These are phyloP conservation scores for Syncephalastrum racemosum DNA, from an alignment of 371 early-diverging fungal species.

Conservation along the genomic window DNA sequence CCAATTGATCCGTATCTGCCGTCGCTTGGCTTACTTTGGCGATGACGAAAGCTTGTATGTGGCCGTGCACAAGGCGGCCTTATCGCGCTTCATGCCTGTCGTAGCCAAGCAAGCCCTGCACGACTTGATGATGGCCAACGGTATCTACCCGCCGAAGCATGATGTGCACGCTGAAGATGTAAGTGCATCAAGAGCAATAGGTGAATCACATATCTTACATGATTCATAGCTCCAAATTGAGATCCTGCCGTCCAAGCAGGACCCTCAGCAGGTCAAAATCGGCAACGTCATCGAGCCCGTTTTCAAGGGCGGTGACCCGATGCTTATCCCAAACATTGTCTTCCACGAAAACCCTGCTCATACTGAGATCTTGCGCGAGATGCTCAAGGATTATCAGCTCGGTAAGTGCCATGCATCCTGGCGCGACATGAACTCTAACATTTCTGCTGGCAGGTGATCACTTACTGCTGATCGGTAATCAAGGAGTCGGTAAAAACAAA, in stretches of 20 bases:
- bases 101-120: constrained; percentile 70
- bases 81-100: constrained; percentile 76
- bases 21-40: constrained; percentile 62
- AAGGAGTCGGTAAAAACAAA: constrained; percentile 89
- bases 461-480: constrained; percentile 73
- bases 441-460: constrained; percentile 56
- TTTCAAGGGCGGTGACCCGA: constrained; percentile 58
- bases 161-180: constrained; percentile 35
- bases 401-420: constrained; percentile 13
- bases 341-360: constrained; percentile 82
- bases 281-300: constrained; percentile 59
- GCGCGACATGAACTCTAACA: not conserved
- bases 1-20: constrained; percentile 78
- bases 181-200: not conserved
- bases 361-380: constrained; percentile 65
- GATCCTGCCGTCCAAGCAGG: constrained; percentile 51
- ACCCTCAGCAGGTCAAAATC: constrained; percentile 53
- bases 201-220: not conserved
- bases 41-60: constrained; percentile 68
- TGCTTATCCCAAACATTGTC: constrained; percentile 69
- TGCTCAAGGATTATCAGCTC: constrained; percentile 71
- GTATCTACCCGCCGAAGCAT: constrained; percentile 53
- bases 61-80: constrained; percentile 72
- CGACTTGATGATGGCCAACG: constrained; percentile 59
- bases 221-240: constrained; percentile 49